A percentile compares a stretch with the other conserved stretches of the same genome.
Conservation (phyloP, 352 stramenopile genomes). For the Pythium folliculosum region DNA sequence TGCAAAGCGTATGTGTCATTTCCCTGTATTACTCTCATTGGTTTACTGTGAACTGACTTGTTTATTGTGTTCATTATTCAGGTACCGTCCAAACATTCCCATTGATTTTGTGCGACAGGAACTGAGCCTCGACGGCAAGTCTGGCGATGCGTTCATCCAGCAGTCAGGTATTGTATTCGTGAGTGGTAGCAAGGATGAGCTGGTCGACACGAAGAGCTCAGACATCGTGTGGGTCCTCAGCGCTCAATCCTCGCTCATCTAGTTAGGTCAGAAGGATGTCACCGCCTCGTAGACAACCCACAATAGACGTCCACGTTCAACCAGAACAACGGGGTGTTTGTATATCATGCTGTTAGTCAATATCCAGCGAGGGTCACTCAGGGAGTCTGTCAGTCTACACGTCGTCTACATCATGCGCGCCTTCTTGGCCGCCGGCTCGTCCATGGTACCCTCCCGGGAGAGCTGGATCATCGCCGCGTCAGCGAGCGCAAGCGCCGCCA, state of each 20-base stretch:
- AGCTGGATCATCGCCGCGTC: conserved; percentile 97
- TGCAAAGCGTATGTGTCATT: conserved; percentile 80
- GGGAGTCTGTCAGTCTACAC: too few relatives aligned
- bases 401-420: conserved; percentile 27
- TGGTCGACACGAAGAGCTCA: conserved; percentile 81
- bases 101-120: conserved; percentile 74
- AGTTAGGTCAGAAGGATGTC: too few relatives aligned
- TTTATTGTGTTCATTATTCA: conserved; percentile 26
- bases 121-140: conserved; percentile 71
- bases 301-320: background rate
- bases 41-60: background rate
- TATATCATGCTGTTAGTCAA: background rate
- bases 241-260: conserved; percentile 84
- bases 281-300: too few relatives aligned
- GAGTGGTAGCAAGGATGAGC: conserved; percentile 51
- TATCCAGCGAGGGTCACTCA: too few relatives aligned
- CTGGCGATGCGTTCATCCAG: conserved; percentile 72
- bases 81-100: conserved; percentile 73
- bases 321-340: background rate
- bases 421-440: conserved; percentile 66
- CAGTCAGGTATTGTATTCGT: conserved; percentile 75
- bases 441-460: conserved; percentile 78
- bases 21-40: too few relatives aligned
- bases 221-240: conserved; percentile 85
- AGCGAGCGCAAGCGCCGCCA: conserved; percentile 96